phyloP scores from a whole-genome alignment of 2,329 filamentous ascomycete species.

The Microthyrium microscopicum region DNA sequence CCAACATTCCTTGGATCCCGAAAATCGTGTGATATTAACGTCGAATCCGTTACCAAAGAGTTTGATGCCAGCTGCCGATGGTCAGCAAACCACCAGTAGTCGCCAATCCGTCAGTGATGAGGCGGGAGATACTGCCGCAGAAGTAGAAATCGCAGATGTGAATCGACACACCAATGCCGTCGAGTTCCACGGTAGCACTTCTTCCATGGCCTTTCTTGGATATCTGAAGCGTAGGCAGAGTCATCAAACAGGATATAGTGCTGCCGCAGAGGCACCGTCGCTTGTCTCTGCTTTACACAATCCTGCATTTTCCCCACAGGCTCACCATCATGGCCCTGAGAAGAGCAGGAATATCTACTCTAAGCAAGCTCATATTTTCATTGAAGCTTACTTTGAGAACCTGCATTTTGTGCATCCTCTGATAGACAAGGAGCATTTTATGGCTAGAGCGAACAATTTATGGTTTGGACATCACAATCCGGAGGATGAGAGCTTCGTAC shows the following conservation, averaged over 20 bases:
- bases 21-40: not conserved
- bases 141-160: too few species aligned
- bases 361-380: constrained; percentile 27
- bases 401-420: constrained; percentile 33
- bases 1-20: not conserved
- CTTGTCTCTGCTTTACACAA: constrained; percentile 31
- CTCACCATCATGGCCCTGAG: constrained; percentile 9
- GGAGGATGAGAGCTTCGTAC: constrained; percentile 26
- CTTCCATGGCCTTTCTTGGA: constrained; percentile 28
- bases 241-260: too few species aligned
- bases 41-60: constrained; percentile 12
- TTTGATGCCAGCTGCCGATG: not conserved
- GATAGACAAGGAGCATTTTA: constrained; percentile 29
- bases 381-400: constrained; percentile 32
- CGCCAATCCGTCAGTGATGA: constrained; percentile 7
- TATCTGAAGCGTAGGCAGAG: constrained; percentile 24
- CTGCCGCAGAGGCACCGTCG: too few species aligned
- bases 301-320: constrained; percentile 7
- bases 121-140: constrained; percentile 20
- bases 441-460: constrained; percentile 25
- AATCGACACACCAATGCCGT: constrained; percentile 29
- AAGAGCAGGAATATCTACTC: constrained; percentile 25
- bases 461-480: constrained; percentile 21
- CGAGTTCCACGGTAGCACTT: constrained; percentile 33
- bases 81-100: constrained; percentile 10